phyloP scores from a whole-genome alignment of 140 eudicot species.

The Anethum foeniculum region DNA sequence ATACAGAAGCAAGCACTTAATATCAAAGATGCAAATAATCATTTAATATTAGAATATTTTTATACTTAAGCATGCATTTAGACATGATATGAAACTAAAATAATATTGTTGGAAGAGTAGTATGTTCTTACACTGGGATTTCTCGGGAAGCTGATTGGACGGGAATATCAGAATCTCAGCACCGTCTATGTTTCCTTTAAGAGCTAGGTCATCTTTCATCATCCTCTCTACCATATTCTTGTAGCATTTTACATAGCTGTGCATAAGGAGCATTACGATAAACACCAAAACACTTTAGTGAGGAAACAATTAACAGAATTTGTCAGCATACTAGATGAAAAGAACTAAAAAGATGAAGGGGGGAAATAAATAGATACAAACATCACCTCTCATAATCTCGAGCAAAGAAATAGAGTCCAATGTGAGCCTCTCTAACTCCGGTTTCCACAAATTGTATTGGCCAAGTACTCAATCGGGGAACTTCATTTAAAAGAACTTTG shows the following conservation, averaged over 20 bases:
- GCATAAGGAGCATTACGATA: constrained; percentile 14
- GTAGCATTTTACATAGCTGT: constrained; percentile 75
- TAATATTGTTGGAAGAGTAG: too few species aligned
- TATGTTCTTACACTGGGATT: constrained; percentile 60
- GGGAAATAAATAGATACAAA: background rate
- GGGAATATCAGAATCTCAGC: constrained; percentile 87
- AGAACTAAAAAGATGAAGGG: background rate
- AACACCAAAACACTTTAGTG: background rate
- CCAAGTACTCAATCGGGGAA: constrained; percentile 83
- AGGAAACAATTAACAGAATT: background rate
- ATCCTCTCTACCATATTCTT: constrained; percentile 60
- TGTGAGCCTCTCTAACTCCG: constrained; percentile 67
- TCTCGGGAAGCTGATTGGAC: constrained; percentile 77
- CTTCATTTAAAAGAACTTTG: constrained; percentile 56
- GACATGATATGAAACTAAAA: too few species aligned
- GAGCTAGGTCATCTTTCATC: constrained; percentile 89
- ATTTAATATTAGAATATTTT: too few species aligned
- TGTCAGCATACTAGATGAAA: background rate
- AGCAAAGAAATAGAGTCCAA: constrained; percentile 87
- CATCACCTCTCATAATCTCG: constrained; percentile 72
- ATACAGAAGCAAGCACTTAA: too few species aligned
- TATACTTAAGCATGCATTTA: too few species aligned
- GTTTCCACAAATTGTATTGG: constrained; percentile 67
- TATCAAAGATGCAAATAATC: too few species aligned
- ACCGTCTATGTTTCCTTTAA: constrained; percentile 67